Percentiles rank a stretch among this genome's conserved stretches.
Evolutionary conservation across 805 yeast genomes (phyloP).

Genomic region (Candida coleopterorum): DNA sequence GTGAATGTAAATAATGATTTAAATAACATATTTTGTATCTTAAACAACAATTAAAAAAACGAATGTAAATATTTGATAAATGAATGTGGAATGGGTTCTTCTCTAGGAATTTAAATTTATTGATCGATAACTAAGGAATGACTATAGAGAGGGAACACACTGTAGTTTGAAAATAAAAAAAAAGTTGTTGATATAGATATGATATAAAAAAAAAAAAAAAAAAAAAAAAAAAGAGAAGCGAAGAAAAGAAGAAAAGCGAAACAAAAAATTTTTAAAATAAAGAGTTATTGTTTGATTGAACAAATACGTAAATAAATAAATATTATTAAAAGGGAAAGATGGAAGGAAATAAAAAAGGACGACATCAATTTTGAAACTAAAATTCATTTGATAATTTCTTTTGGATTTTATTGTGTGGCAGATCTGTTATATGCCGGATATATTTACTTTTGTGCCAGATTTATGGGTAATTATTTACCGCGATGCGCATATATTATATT

Average conservation of each 20-base stretch:
- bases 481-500: no score
- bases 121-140: constrained; percentile 12
- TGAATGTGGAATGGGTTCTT: constrained; percentile 5
- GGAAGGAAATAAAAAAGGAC: not conserved
- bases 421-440: constrained; percentile 2
- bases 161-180: not conserved
- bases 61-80: constrained; percentile 25
- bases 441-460: constrained; percentile 3
- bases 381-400: not conserved
- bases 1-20: constrained; percentile 44
- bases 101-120: constrained; percentile 5
- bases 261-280: not conserved
- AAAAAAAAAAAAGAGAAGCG: constrained; percentile 1
- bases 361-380: no score
- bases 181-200: constrained; percentile 1
- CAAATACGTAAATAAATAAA: no score
- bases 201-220: not conserved
- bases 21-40: constrained; percentile 45
- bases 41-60: constrained; percentile 26
- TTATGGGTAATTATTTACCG: no score
- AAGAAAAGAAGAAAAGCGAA: not conserved
- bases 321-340: no score
- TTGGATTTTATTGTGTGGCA: not conserved
- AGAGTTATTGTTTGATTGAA: no score
- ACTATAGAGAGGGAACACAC: constrained; percentile 7